Evolutionary conservation across 495 filamentous ascomycete genomes (phyloP).

Genomic region (Penicillium mononematosum): DNA sequence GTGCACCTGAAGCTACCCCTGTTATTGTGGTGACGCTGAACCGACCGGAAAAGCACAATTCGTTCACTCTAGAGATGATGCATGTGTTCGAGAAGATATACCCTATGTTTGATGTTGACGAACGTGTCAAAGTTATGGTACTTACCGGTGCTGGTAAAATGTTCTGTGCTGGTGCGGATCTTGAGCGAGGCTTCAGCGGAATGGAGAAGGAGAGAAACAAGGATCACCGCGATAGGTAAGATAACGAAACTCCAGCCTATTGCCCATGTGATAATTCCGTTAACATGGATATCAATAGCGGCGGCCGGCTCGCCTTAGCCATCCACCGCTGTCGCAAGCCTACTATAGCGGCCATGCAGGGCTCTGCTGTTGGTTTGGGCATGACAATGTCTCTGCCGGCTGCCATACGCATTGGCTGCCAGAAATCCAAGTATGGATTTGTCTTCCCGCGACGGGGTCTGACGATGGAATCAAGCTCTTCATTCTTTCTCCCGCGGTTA

Average conservation of each 20-base stretch:
- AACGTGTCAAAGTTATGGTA: slow-evolving; percentile 52
- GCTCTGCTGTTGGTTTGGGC: slow-evolving; percentile 57
- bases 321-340: slow-evolving; percentile 58
- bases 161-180: slow-evolving; percentile 59
- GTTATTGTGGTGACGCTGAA: slow-evolving; percentile 53
- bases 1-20: slow-evolving; percentile 42
- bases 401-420: slow-evolving; percentile 48
- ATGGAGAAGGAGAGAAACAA: slow-evolving; percentile 31
- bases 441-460: slow-evolving; percentile 57
- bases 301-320: slow-evolving; percentile 43
- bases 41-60: slow-evolving; percentile 53
- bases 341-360: slow-evolving; percentile 58
- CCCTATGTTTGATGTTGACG: slow-evolving; percentile 44
- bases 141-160: slow-evolving; percentile 51
- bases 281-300: slow-evolving; percentile 2
- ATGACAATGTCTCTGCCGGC: slow-evolving; percentile 61
- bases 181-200: slow-evolving; percentile 25
- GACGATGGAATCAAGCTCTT: slow-evolving; percentile 53
- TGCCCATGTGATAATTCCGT: not conserved
- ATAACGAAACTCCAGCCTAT: not conserved
- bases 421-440: slow-evolving; percentile 51
- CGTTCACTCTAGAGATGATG: slow-evolving; percentile 53
- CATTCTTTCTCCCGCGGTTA: slow-evolving; percentile 56
- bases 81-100: slow-evolving; percentile 48
- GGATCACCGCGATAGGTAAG: slow-evolving; percentile 13